Conservation (phyloP, 495 filamentous ascomycete species). For the Chaetomium tenue region DNA sequence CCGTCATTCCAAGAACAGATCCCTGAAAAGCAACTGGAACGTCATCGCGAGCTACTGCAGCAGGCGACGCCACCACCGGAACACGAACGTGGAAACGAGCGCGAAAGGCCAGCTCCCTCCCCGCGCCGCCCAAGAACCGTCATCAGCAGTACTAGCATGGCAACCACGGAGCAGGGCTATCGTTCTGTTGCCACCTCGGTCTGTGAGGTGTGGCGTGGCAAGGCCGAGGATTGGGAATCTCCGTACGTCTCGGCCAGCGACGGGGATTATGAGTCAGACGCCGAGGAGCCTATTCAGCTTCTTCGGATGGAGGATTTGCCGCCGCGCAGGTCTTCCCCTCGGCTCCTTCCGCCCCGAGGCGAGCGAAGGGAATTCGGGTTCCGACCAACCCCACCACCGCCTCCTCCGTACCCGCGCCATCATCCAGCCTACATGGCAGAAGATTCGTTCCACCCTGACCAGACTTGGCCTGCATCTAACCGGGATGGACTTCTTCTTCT, state of each 20-base stretch:
- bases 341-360: slow-evolving; percentile 14
- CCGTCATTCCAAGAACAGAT: background rate
- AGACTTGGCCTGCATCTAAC: background rate
- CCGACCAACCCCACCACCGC: background rate
- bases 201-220: slow-evolving; percentile 35
- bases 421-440: background rate
- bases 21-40: background rate
- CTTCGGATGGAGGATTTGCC: slow-evolving; percentile 20
- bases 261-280: slow-evolving; percentile 16
- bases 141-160: slow-evolving; percentile 21
- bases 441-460: background rate
- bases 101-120: background rate
- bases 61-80: slow-evolving; percentile 3
- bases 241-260: slow-evolving; percentile 29
- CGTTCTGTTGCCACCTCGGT: slow-evolving; percentile 26
- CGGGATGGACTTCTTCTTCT: slow-evolving; percentile 1
- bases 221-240: slow-evolving; percentile 35
- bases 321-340: slow-evolving; percentile 14
- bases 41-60: background rate
- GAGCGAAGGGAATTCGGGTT: slow-evolving; percentile 20
- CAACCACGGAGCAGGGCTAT: slow-evolving; percentile 19
- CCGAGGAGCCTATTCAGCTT: slow-evolving; percentile 19
- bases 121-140: slow-evolving; percentile 16
- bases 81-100: background rate
- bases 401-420: background rate